A percentile compares a stretch with the other conserved stretches of the same genome.
Conservation (phyloP, 768 basidiomycete genomes). For the Kwoniella mangroviensis region DNA sequence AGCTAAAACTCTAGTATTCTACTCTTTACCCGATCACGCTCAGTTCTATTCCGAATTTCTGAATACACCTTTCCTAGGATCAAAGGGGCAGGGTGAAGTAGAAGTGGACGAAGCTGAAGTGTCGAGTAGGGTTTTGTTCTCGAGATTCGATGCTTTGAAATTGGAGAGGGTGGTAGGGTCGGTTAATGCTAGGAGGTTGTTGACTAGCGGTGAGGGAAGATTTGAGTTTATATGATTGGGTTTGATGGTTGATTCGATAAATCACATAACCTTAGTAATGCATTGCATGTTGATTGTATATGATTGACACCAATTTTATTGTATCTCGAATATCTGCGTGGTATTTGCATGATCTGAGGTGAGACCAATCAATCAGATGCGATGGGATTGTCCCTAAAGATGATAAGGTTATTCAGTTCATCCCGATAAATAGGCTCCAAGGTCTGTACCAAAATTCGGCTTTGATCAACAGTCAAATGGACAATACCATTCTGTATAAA, state of each 20-base stretch:
- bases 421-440: background rate
- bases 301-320: background rate
- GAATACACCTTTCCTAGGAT: slow-evolving; percentile 75
- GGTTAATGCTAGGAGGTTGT: slow-evolving; percentile 59
- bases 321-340: background rate
- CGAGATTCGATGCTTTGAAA: slow-evolving; percentile 84
- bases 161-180: slow-evolving; percentile 81
- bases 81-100: slow-evolving; percentile 72
- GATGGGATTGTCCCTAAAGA: no score
- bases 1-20: slow-evolving; percentile 90
- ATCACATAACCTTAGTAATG: background rate
- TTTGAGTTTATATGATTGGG: slow-evolving; percentile 57
- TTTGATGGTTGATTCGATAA: background rate
- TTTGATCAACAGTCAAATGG: no score
- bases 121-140: slow-evolving; percentile 78
- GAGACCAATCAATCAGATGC: background rate
- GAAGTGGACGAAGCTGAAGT: slow-evolving; percentile 86
- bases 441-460: no score
- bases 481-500: no score
- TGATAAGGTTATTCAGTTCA: background rate
- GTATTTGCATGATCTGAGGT: background rate
- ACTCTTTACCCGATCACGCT: slow-evolving; percentile 85
- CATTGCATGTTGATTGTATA: background rate
- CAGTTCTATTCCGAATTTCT: slow-evolving; percentile 90
- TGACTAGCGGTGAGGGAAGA: slow-evolving; percentile 55